Evolutionary conservation across 441 rosid species (phyloP), one percentile per base, ranked within the genome.

Genomic region (Populus tomentosa): DNA sequence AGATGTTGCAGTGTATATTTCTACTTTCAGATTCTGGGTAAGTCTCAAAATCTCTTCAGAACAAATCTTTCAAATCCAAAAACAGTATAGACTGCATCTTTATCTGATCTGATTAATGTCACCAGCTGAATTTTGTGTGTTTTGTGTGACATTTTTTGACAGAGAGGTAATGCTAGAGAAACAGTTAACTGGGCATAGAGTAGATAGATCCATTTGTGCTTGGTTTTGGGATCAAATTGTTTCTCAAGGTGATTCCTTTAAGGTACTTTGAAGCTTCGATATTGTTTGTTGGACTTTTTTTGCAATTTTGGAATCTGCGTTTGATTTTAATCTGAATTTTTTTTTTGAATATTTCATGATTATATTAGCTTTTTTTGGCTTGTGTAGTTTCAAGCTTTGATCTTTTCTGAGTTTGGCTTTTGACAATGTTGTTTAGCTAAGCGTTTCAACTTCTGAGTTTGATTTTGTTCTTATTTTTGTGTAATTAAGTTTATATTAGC

Each of bases 81-180:
- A 67, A 38, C 5, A 63, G 8, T 46, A 62, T 9, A 32, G 20
- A 50, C 42, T 8, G 21, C 66, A 77, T 28, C 7, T 6, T 14
- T 16, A 35, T 59, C n/a, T 38, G 10, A 21, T 67, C 30, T 32
- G 30, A 36, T 10, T 23, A 72, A 6, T 32, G 0, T 26, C 64
- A 9, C 26, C 68, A 33, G 36, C 70, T 67, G 70, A 7, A 24
- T 67, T 30, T 30, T 16, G 69, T 28, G 18, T 28, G 18, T 23
- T 23, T 65, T 26, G 36, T 67, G 70, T 18, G 70, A 30, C 0
- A 2, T 26, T 67, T 32, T 67, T 18, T 32, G 35, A 21, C 87
- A 96, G 99, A 65, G 99, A 90, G 81, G 97, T 94, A 35, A 94
- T 96, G 88, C 90, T 94, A 10, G 98, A 96, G 95, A 96, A 96